A percentile compares a stretch with the other conserved stretches of the same genome.
These are phyloP conservation scores for Eucalyptus curtisii DNA, from an alignment of 345 rosid genomes.

Conservation along the genomic window DNA sequence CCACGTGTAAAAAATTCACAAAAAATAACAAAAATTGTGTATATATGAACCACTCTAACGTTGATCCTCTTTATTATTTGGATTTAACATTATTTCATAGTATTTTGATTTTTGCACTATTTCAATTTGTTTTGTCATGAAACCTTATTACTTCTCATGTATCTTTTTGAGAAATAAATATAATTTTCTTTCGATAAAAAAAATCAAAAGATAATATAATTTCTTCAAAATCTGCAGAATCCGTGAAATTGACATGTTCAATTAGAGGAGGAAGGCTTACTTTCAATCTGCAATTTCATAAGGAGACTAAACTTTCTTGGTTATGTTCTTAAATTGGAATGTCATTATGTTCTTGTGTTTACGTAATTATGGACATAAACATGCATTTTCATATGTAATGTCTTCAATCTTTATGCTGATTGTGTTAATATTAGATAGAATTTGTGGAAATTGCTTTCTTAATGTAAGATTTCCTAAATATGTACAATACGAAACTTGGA, in stretches of 20 bases:
- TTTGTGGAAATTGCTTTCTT: background rate
- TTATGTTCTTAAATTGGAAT: background rate
- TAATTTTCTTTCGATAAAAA: too few species aligned
- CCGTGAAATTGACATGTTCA: background rate
- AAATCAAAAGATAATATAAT: background rate
- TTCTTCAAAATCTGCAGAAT: background rate
- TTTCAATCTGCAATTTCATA: background rate
- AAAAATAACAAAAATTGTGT: background rate
- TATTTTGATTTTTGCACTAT: too few species aligned
- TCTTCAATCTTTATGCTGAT: background rate
- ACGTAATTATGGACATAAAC: background rate
- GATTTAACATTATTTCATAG: accelerated
- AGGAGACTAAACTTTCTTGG: background rate
- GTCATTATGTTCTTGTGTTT: background rate
- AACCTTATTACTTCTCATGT: too few species aligned
- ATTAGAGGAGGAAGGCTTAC: background rate
- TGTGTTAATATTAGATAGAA: background rate
- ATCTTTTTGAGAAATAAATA: too few species aligned
- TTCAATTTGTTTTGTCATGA: accelerated
- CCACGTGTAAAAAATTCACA: background rate
- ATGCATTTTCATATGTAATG: background rate
- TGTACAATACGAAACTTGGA: background rate
- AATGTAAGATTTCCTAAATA: background rate
- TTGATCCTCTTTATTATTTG: too few species aligned
- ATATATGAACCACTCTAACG: background rate